These are phyloP conservation scores for Cryptosporidium bovis DNA, from an alignment of 169 alveolate genomes.

Conservation along the genomic window DNA sequence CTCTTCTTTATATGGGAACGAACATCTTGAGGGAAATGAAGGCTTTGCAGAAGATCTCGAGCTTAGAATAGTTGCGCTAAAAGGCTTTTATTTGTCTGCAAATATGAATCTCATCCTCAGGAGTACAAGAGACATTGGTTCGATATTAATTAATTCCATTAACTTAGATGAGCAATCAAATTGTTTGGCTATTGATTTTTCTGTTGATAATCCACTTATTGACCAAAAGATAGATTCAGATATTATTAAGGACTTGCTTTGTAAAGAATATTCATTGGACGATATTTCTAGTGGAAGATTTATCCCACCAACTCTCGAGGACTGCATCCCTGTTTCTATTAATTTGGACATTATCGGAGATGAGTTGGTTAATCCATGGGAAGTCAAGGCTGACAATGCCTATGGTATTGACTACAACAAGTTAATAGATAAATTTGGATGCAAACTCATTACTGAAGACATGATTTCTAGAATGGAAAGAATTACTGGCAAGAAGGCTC, in stretches of 20 bases:
- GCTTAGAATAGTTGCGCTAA: conserved; percentile 34
- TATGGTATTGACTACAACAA: conserved; percentile 93
- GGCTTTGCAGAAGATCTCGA: conserved; percentile 3
- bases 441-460: conserved; percentile 86
- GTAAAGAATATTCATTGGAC: conserved; percentile 34
- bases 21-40: conserved; percentile 32
- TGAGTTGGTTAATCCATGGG: conserved; percentile 76
- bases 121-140: conserved; percentile 33
- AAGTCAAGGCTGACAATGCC: conserved; percentile 69
- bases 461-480: conserved; percentile 86
- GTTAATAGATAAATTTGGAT: conserved; percentile 93
- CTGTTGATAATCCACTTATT: conserved; percentile 28
- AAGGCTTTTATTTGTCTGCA: conserved; percentile 39
- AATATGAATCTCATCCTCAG: conserved; percentile 31
- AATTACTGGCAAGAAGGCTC: conserved; percentile 78
- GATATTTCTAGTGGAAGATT: conserved; percentile 36
- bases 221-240: neutral
- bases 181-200: neutral
- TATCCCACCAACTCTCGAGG: conserved; percentile 31
- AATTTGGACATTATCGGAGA: conserved; percentile 60
- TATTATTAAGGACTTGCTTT: neutral
- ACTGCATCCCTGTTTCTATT: conserved; percentile 21
- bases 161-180: neutral
- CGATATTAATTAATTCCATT: neutral
- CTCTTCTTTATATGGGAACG: conserved; percentile 5